Evolutionary conservation across 306 rosid species (phyloP).

Genomic region (Ziziphus jujuba): DNA sequence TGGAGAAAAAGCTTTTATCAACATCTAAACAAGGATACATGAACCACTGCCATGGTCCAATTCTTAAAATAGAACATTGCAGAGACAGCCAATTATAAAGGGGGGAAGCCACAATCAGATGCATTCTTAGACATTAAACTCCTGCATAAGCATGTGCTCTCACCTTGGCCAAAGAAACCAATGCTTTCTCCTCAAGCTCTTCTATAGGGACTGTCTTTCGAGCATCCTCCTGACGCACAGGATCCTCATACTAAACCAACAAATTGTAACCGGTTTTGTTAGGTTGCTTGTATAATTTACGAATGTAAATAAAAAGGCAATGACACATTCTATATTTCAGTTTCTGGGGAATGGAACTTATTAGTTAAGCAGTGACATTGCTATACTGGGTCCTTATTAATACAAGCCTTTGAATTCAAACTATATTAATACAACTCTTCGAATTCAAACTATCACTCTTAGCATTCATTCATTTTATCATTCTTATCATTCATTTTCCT

Average conservation of each 20-base stretch:
- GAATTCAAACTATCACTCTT: neutral
- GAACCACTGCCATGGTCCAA: neutral
- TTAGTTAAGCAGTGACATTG: no score
- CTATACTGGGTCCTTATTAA: no score
- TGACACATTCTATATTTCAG: no score
- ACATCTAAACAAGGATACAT: neutral
- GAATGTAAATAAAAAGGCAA: no score
- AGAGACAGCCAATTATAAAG: conserved; percentile 7
- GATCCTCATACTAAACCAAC: conserved; percentile 71
- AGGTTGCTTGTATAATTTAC: no score
- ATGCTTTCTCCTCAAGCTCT: conserved; percentile 87
- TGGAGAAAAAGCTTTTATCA: neutral
- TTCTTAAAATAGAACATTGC: neutral
- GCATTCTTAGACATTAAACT: neutral
- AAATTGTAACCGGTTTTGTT: neutral
- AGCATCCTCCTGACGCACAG: conserved; percentile 76
- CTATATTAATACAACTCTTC: no score
- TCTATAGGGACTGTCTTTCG: conserved; percentile 68
- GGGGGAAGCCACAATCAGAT: neutral
- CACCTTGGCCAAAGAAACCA: conserved; percentile 89
- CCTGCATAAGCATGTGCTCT: conserved; percentile 16
- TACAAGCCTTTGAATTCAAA: neutral
- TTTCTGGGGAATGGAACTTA: no score
- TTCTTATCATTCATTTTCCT: neutral
- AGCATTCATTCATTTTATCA: no score